Conservation (phyloP, 2,329 filamentous ascomycete species). For the Cytospora piceae region DNA sequence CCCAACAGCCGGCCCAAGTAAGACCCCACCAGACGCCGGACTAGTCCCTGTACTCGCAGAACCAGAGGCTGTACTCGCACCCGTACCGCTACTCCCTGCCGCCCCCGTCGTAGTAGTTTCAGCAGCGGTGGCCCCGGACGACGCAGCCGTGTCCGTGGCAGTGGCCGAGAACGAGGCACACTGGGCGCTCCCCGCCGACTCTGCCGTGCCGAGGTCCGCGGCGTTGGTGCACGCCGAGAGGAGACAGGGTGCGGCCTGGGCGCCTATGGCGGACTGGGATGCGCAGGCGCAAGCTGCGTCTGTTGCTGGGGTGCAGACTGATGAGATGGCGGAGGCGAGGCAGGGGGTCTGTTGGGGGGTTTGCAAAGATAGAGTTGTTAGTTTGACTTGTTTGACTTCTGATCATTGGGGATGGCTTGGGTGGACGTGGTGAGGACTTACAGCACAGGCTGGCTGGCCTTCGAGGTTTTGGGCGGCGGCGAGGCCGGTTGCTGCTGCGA, state of each 20-base stretch:
- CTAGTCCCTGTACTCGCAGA: neutral
- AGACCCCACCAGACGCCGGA: conserved; percentile 17
- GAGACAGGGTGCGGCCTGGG: conserved; percentile 39
- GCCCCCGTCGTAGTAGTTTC: neutral
- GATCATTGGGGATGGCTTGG: neutral
- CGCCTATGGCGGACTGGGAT: conserved; percentile 39
- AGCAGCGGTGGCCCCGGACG: neutral
- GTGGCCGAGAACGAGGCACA: conserved; percentile 39
- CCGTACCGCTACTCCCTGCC: neutral
- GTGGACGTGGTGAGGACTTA: conserved; percentile 33
- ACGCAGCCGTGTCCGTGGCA: conserved; percentile 22
- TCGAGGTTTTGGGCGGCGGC: conserved; percentile 41
- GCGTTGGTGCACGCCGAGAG: conserved; percentile 37
- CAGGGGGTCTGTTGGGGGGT: conserved; percentile 46
- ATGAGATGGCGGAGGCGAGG: conserved; percentile 51
- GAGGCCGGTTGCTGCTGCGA: conserved; percentile 36
- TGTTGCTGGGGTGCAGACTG: conserved; percentile 47
- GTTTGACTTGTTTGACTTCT: neutral
- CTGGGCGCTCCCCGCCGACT: conserved; percentile 38
- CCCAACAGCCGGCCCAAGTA: conserved; percentile 9
- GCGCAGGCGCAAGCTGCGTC: conserved; percentile 58
- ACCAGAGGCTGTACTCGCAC: neutral
- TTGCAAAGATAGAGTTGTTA: no score
- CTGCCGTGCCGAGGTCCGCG: conserved; percentile 36
- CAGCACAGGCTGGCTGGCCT: conserved; percentile 43